Conservation (phyloP, 176 grass and related monocot species). For the Triticum turgidum region DNA sequence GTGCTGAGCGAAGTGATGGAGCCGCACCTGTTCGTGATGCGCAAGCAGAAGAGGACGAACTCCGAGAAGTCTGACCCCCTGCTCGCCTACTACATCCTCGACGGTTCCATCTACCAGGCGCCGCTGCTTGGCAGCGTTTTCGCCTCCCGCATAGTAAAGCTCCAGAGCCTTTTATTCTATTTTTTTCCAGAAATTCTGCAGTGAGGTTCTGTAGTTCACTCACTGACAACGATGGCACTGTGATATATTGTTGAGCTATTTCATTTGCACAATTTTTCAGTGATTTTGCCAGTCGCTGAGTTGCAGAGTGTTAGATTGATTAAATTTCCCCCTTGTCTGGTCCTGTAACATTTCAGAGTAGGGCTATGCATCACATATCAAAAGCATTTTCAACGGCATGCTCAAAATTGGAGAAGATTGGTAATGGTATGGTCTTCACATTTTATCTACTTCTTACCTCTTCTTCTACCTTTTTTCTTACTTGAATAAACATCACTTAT, state of each 20-base stretch:
- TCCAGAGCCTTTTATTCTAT: neutral
- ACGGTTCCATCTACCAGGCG: constrained; percentile 97
- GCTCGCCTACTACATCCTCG: constrained; percentile 93
- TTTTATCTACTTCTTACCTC: neutral
- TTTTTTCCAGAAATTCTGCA: neutral
- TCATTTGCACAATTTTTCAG: neutral
- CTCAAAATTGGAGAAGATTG: constrained; percentile 87
- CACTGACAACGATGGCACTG: neutral
- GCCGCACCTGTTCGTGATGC: constrained; percentile 90
- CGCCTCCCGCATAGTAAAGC: constrained; percentile 79
- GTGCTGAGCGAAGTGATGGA: constrained; percentile 95
- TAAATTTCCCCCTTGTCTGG: neutral
- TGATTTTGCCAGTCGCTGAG: neutral
- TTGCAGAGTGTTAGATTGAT: neutral
- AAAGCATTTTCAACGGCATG: constrained; percentile 80
- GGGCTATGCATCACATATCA: constrained; percentile 89
- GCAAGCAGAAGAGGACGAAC: constrained; percentile 88
- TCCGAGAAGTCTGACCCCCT: constrained; percentile 64
- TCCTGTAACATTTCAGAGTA: constrained; percentile 54
- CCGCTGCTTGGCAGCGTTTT: constrained; percentile 96
- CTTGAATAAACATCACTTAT: neutral
- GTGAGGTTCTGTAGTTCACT: neutral
- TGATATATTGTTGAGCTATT: neutral
- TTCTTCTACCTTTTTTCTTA: neutral
- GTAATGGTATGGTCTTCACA: constrained; percentile 51